Base-by-base conservation (phyloP, 148 eudicot species). In the Rhododendron henanense region DNA sequence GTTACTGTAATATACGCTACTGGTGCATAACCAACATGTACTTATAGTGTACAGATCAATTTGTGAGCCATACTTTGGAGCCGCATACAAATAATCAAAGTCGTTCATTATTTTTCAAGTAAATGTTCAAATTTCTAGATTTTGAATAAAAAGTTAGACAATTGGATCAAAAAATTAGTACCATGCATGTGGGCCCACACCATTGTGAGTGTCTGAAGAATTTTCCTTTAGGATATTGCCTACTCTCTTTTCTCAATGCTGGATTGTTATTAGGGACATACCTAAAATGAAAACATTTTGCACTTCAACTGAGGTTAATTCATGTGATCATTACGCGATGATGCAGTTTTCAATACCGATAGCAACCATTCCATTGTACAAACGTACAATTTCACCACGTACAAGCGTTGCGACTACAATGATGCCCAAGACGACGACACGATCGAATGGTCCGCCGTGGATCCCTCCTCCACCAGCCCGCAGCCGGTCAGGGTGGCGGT, bases 341-440 rank as follows among this genome's bases (percentile, higher is more conserved):
- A 6, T 89, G 89, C 93, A 96, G 99, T 96, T 83, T 96, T 96
- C 89, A 95, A 95, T 84, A 94, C 96, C 0, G 96, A 96, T 69
- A 94, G 85, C 88, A 96, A 96, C 87, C 99, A 95, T 57, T 87
- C 98, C 0, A 92, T 96, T 0, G 88, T 90, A 67, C 99, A 94
- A 88, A 93, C 98, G 3, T 88, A 92, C 91, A 95, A 95, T 78
- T 79, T 86, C 45, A 90, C 87, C 31, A 90, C 96, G 6, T 96
- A 95, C 92, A 90, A 86, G 6, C 80, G 85, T 5, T 96, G 98
- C 55, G 94, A 95, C 81, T 85, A 87, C 73, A 84, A 88, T 51
- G 83, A 92, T 51, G 87, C 88, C 23, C 63, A 21, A 13, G 93
- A 91, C 1, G 94, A 92, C 1, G 93, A 92, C 78, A 84, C 89